Evolutionary conservation across 345 rosid species (phyloP).

Genomic region (Ricinus communis): DNA sequence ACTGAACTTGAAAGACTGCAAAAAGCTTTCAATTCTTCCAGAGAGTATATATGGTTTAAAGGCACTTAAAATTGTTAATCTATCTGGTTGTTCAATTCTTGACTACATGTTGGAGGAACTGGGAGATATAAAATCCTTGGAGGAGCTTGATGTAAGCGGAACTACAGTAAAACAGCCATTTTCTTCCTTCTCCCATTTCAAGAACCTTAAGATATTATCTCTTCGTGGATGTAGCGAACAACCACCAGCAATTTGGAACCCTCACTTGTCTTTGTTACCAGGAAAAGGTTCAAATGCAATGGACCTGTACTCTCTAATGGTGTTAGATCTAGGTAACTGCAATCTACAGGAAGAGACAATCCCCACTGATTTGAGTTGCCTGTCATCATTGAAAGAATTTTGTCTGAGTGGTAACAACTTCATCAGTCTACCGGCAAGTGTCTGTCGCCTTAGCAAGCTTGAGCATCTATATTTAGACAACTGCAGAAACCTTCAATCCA

Average conservation of each 20-base stretch:
- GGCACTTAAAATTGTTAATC: background rate
- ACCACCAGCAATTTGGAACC: background rate
- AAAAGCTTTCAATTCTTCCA: conserved; percentile 11
- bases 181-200: background rate
- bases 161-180: conserved; percentile 1
- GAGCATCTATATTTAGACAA: background rate
- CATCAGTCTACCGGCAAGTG: conserved; percentile 6
- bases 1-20: conserved; percentile 11
- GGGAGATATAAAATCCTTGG: background rate
- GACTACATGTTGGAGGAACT: conserved; percentile 8
- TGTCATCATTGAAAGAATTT: background rate
- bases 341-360: background rate
- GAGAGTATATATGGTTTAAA: background rate
- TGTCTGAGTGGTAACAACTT: conserved; percentile 12
- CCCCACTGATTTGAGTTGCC: conserved; percentile 4
- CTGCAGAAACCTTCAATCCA: conserved; percentile 23
- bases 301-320: conserved; percentile 16
- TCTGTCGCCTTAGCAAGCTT: conserved; percentile 9
- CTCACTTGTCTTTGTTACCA: background rate
- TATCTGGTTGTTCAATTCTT: conserved; percentile 13
- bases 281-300: background rate
- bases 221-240: conserved; percentile 17
- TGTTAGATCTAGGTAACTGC: conserved; percentile 10
- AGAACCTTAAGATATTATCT: conserved; percentile 14
- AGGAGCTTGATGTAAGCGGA: background rate